Evolutionary conservation across 2,329 filamentous ascomycete species (phyloP), one percentile per base, ranked within the genome.

Genomic region (Fusarium chlamydosporum): DNA sequence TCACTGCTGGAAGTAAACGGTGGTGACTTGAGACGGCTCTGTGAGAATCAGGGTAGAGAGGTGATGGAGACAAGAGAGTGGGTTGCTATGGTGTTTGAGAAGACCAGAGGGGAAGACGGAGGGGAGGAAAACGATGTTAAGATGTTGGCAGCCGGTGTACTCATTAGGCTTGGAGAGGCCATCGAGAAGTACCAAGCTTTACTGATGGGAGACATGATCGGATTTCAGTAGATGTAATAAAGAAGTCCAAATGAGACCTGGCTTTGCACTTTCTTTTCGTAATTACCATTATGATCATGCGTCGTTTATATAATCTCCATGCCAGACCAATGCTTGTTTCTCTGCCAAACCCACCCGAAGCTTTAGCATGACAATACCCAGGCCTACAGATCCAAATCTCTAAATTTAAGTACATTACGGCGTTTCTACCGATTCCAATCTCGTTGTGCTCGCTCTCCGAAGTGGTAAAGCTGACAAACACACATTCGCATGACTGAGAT

Each of bases 1-100:
- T 91, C 92, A 8, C 77, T 97, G 53, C 79, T 99, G 15, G 93
- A 97, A 74, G 85, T 97, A 37, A 97, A 97, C 63, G 89, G 86
- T 34, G 86, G 88, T 48, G 88, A 93, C 63, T 88, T 91, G 80
- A 83, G 89, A 71, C 84, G 88, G 3, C 78, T 99, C 4, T 95
- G 93, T 48, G 88, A 89, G 61, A 88, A 90, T 59, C 88, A 93
- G 72, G 90, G 92, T 1, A 88, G 89, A 57, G 89, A 95, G 77
- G 82, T 98, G 23, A 85, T 97, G 52, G 95, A 98, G 84, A 92
- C 93, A 62, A 88, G 92, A 73, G 92, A 93, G 74, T 99, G 96
- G 96, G 91, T 92, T 2, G 86, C 89, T 42, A 84, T 84, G 56
- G 86, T 97, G 2, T 96, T 97, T 78, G 88, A 91, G 62, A 82